These are phyloP conservation scores for Cucumis melo DNA, from an alignment of 306 rosid genomes.

Conservation along the genomic window DNA sequence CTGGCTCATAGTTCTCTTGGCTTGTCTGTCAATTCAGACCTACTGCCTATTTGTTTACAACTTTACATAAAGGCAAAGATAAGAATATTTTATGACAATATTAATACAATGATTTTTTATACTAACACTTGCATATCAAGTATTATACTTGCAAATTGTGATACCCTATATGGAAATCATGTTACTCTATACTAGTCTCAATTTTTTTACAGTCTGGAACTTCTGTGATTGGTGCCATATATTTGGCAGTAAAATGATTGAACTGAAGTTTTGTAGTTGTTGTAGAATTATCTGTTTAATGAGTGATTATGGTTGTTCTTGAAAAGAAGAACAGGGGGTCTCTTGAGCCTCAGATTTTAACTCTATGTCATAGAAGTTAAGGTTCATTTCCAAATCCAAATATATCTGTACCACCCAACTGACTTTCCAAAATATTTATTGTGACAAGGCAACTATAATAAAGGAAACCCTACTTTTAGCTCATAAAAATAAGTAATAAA, in stretches of 20 bases:
- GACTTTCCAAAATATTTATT: neutral
- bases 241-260: neutral
- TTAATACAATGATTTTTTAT: neutral
- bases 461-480: neutral
- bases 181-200: neutral
- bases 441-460: neutral
- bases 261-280: neutral
- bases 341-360: neutral
- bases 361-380: neutral
- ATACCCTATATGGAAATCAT: neutral
- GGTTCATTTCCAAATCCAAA: conserved; percentile 2
- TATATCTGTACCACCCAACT: neutral
- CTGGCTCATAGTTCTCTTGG: neutral
- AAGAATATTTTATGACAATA: neutral
- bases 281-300: neutral
- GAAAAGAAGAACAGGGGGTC: neutral
- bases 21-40: neutral
- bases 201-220: neutral
- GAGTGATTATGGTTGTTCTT: neutral
- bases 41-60: too few species aligned
- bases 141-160: neutral
- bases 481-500: too few species aligned
- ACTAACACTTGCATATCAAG: neutral
- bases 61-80: neutral
- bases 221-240: neutral